Evolutionary conservation across 1,284 basidiomycete species (phyloP), one percentile per base, ranked within the genome.

Genomic region (Fistulinella staudtii): DNA sequence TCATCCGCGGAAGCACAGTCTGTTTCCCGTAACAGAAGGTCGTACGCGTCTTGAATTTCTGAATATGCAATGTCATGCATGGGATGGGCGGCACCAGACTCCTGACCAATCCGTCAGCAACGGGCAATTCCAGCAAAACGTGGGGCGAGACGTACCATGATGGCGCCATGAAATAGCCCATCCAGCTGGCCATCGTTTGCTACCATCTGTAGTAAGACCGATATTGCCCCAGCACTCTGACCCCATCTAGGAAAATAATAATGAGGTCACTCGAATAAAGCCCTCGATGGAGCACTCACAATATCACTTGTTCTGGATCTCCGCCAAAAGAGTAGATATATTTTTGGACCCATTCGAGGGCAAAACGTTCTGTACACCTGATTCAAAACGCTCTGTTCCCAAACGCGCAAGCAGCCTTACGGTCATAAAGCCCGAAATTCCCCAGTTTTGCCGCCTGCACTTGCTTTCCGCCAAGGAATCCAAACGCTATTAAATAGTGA

Each of bases 301-400:
- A 72, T 2, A 75, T 79, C 4, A 81, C 79, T 54, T 73, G 73
- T 3, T 66, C 61, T 13, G 76, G 74, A 54, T 85, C 76, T 7
- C 85, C 85, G 2, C 82, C 82, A 46, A 87, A 86, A 1, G 64
- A 62, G 11, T 61, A 49, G 34, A 87, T 81, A 53, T 86, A 81
- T 53, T 78, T 71, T 50, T 83, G 76, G 0, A 85, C 65, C 84
- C 84, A 88, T 46, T 77, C 59, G 13, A 89, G 59, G 0, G 80
- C 80, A 28, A 70, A 56, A 8, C 74, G 72, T 56, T 80, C 77
- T 80, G 36, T 7, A 7, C 18, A 20, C 8, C 22, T 20, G 15
- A 28, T 7, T 40, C 13, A 39, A 11, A 15, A 11, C 18, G 14
- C 15, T 10, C 18, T 11, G 41, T 14, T 5, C 9, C 9, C 8